Percentiles rank a stretch among this genome's conserved stretches.
These are phyloP conservation scores for Pseudogymnoascus verrucosus DNA, from an alignment of 2,329 filamentous ascomycete genomes.

Conservation along the genomic window DNA sequence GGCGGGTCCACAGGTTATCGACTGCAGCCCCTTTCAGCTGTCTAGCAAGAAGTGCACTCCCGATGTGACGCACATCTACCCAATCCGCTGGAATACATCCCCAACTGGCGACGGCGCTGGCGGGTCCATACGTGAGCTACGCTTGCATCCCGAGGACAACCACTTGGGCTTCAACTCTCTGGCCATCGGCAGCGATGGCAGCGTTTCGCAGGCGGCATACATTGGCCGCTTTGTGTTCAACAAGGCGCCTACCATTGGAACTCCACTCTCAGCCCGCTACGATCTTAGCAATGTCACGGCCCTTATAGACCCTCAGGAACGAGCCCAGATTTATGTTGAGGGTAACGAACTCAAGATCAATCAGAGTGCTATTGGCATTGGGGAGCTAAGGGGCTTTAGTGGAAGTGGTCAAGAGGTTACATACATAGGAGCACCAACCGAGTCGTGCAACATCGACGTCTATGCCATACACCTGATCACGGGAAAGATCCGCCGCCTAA, in stretches of 20 bases:
- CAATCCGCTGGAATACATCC: constrained; percentile 32
- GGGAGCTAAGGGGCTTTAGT: constrained; percentile 38
- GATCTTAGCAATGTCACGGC: constrained; percentile 34
- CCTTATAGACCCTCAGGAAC: constrained; percentile 24
- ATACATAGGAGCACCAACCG: constrained; percentile 31
- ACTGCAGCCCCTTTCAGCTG: constrained; percentile 31
- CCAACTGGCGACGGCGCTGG: constrained; percentile 28
- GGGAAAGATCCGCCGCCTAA: constrained; percentile 35
- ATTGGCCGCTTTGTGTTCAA: constrained; percentile 36
- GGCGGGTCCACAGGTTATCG: constrained; percentile 24
- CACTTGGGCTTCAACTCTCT: constrained; percentile 38
- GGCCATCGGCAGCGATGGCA: constrained; percentile 15
- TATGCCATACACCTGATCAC: constrained; percentile 35
- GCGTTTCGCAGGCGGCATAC: constrained; percentile 24
- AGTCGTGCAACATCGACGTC: constrained; percentile 39
- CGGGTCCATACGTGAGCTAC: constrained; percentile 34
- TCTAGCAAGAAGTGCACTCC: constrained; percentile 31
- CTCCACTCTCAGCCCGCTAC: constrained; percentile 28
- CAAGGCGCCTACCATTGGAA: constrained; percentile 24
- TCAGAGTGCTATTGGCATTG: constrained; percentile 29
- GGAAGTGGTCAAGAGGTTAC: constrained; percentile 34
- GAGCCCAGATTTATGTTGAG: constrained; percentile 18
- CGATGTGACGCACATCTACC: constrained; percentile 32
- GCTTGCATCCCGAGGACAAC: constrained; percentile 37
- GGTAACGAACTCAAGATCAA: constrained; percentile 28